Percentiles rank a stretch among this genome's conserved stretches.
These are phyloP conservation scores for Limtongozyma cylindracea DNA, from an alignment of 805 yeast genomes.

Conservation along the genomic window DNA sequence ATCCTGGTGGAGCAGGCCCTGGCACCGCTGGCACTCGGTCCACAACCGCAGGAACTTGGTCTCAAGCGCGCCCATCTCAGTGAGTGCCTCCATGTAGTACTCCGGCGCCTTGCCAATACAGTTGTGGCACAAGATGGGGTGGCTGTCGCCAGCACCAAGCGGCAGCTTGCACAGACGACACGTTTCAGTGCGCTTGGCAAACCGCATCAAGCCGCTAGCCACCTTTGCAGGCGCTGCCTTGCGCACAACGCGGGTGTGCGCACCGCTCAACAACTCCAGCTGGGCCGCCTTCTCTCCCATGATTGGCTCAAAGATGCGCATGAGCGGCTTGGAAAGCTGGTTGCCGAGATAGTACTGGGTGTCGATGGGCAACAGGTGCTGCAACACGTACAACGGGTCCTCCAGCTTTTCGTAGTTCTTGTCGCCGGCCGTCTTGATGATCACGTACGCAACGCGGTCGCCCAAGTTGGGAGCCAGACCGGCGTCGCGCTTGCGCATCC, in stretches of 20 bases:
- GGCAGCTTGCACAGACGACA: constrained; percentile 83
- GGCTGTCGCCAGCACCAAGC: constrained; percentile 22
- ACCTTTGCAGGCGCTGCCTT: constrained; percentile 57
- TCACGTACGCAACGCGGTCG: constrained; percentile 94
- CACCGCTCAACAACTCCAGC: constrained; percentile 57
- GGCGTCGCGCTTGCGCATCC: constrained; percentile 90
- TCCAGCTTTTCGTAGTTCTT: constrained; percentile 91
- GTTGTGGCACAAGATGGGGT: constrained; percentile 58
- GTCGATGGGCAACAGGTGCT: constrained; percentile 80
- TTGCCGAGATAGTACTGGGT: constrained; percentile 84
- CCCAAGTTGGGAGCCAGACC: constrained; percentile 96
- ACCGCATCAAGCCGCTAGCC: constrained; percentile 73
- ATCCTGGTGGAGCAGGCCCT: constrained; percentile 87
- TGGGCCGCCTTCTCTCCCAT: constrained; percentile 68
- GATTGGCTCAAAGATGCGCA: constrained; percentile 87
- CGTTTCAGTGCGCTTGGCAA: constrained; percentile 69
- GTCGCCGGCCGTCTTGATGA: constrained; percentile 47
- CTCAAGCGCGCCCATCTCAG: constrained; percentile 59
- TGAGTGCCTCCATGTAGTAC: constrained; percentile 58
- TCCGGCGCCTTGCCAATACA: constrained; percentile 49
- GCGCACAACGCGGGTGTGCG: constrained; percentile 58
- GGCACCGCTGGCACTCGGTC: constrained; percentile 98
- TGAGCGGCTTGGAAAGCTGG: constrained; percentile 77
- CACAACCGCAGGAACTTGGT: constrained; percentile 68
- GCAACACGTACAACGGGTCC: constrained; percentile 84